phyloP scores from a whole-genome alignment of 768 basidiomycete species.

The Boletus reticuloceps region DNA sequence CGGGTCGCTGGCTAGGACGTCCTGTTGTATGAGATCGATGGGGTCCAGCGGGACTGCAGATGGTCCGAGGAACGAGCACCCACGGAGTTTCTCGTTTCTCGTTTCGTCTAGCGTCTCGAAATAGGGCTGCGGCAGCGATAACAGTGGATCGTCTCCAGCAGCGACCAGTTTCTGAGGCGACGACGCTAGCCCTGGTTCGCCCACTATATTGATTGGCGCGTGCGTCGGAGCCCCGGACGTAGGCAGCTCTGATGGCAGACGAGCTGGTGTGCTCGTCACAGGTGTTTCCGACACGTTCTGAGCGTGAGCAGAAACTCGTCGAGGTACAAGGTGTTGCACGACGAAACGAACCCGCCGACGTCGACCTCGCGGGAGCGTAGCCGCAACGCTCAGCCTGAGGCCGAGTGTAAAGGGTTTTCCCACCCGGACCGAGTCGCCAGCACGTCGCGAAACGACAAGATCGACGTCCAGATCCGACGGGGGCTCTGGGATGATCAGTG shows the following conservation, averaged over 20 bases:
- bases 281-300: constrained; percentile 7
- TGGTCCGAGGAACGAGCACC: constrained; percentile 47
- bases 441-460: constrained; percentile 51
- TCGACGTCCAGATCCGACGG: constrained; percentile 51
- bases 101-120: constrained; percentile 41
- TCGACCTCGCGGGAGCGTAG: constrained; percentile 35
- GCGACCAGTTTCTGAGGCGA: constrained; percentile 16
- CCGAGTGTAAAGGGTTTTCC: constrained; percentile 60
- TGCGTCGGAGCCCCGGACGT: constrained; percentile 6
- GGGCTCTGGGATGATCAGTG: constrained; percentile 17
- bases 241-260: constrained; percentile 8
- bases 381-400: constrained; percentile 52
- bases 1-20: constrained; percentile 3
- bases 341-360: constrained; percentile 49
- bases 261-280: background rate
- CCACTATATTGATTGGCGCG: background rate
- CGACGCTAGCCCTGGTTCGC: constrained; percentile 9
- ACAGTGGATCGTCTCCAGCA: constrained; percentile 4
- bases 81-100: constrained; percentile 28
- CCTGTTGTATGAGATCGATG: constrained; percentile 33
- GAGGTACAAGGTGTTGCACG: constrained; percentile 63
- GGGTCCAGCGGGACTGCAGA: constrained; percentile 49
- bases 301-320: constrained; percentile 23
- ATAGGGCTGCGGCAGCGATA: constrained; percentile 45
- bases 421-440: constrained; percentile 42